Percentiles rank a stretch among this genome's conserved stretches.
Conservation (phyloP, 2,329 filamentous ascomycete genomes). For the Cercospora sesami region DNA sequence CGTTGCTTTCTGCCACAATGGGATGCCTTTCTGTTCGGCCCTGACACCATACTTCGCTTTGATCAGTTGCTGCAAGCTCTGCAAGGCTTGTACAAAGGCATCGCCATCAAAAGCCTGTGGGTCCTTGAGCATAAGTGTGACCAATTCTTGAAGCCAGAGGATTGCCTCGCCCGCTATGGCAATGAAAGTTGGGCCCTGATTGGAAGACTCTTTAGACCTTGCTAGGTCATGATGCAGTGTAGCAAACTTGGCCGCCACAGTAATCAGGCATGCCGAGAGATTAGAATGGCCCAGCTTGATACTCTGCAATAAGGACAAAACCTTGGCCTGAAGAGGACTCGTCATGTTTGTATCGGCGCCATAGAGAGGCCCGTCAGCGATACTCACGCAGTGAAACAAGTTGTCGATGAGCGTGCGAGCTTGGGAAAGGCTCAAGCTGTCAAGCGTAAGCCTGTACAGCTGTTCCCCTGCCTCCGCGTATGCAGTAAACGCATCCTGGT, state of each 20-base stretch:
- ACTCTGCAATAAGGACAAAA: conserved; percentile 66
- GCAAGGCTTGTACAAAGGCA: conserved; percentile 64
- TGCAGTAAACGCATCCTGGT: conserved; percentile 81
- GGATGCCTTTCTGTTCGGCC: conserved; percentile 66
- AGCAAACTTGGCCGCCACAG: conserved; percentile 68
- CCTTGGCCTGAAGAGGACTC: conserved; percentile 69
- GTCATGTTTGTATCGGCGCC: conserved; percentile 70
- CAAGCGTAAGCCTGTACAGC: conserved; percentile 72
- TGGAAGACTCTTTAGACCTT: conserved; percentile 20
- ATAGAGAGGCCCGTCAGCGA: conserved; percentile 67
- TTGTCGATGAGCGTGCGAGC: conserved; percentile 70
- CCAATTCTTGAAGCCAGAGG: conserved; percentile 63
- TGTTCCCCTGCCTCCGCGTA: conserved; percentile 76
- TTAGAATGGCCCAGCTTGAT: conserved; percentile 66
- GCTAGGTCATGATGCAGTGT: conserved; percentile 63
- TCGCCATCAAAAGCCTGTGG: conserved; percentile 69
- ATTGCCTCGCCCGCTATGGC: conserved; percentile 85
- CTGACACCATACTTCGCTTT: conserved; percentile 77
- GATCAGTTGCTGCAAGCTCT: conserved; percentile 69
- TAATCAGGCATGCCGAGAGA: conserved; percentile 67
- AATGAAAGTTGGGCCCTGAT: conserved; percentile 72
- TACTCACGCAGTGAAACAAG: conserved; percentile 68
- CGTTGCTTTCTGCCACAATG: conserved; percentile 80
- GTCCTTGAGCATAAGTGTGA: conserved; percentile 61
- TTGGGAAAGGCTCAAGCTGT: conserved; percentile 61